Base-by-base conservation (phyloP, 768 basidiomycete species). In the button mushroom (Agaricus bisporus) region DNA sequence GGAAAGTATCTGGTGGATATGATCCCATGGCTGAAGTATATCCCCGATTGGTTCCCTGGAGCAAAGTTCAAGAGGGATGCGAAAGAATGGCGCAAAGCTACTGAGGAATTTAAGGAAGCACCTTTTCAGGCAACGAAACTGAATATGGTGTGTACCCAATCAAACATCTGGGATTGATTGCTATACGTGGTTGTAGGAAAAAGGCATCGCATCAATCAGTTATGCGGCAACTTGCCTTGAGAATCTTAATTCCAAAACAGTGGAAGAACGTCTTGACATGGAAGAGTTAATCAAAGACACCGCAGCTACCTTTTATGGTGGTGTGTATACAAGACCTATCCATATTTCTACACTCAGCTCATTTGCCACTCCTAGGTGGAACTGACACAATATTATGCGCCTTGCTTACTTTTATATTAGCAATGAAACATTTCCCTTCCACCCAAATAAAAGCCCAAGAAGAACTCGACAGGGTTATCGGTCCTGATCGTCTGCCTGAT, bases 31-130 rank as follows among this genome's bases (percentile, higher is more conserved):
- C 56, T 71, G 32, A 64, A 63, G 59, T 62, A 76, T 56, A 56
- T 83, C 3, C 82, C 82, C 0, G 55, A 61, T 39, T 84, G 80
- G 81, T 62, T 78, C 29, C 82, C 82, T 5, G 83, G 82, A 11
- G 74, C 78, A 0, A 69, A 69, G 0, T 85, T 82, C 70, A 72
- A 76, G 61, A 68, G 68, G 14, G 73, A 78, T 46, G 80, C 80
- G 0, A 60, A 36, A 4, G 55, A 56, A 3, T 82, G 80, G 81
- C 64, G 63, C 11, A 61, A 60, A 41, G 57, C 63, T 8, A 62
- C 68, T 11, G 43, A 63, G 14, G 60, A 67, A 11, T 69, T 73
- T 66, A 57, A 66, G 28, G 64, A 71, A 10, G 58, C 62, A 18
- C 75, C 76, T 0, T 77, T 64, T 38, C 46, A 26, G 2, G 58